These are phyloP conservation scores for Xerocomus cyaneibrunnescens DNA, from an alignment of 1,284 basidiomycete species.

Conservation along the genomic window DNA sequence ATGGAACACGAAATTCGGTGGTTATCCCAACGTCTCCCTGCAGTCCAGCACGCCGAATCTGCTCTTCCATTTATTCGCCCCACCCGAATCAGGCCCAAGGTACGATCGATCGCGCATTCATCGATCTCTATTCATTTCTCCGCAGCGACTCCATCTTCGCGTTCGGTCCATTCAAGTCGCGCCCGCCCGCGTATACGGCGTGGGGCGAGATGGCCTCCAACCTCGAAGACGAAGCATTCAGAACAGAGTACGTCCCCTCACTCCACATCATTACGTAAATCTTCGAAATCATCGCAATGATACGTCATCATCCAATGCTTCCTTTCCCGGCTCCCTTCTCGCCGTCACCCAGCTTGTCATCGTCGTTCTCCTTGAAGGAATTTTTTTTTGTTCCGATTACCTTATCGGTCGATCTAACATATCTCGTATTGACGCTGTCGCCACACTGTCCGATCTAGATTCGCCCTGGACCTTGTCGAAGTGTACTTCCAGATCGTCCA, in stretches of 20 bases:
- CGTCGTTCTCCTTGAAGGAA: slow-evolving; percentile 1
- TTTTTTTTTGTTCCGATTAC: slow-evolving; percentile 19
- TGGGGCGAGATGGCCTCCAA: slow-evolving; percentile 73
- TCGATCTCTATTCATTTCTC: slow-evolving; percentile 23
- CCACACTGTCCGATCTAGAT: slow-evolving; percentile 45
- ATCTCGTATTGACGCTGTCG: slow-evolving; percentile 20
- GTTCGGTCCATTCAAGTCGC: slow-evolving; percentile 32
- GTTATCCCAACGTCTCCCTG: slow-evolving; percentile 51
- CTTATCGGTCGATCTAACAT: slow-evolving; percentile 24
- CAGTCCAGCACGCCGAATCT: slow-evolving; percentile 62
- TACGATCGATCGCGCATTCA: slow-evolving; percentile 35
- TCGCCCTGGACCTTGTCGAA: slow-evolving; percentile 85
- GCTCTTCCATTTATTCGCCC: slow-evolving; percentile 68
- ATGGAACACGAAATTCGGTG: slow-evolving; percentile 44
- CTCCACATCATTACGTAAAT: slow-evolving; percentile 28
- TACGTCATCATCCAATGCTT: slow-evolving; percentile 27
- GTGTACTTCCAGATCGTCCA: slow-evolving; percentile 89
- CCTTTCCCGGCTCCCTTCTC: slow-evolving; percentile 16
- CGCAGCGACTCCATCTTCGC: slow-evolving; percentile 28
- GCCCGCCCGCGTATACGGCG: slow-evolving; percentile 49
- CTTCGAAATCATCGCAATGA: slow-evolving; percentile 29
- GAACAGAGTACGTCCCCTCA: slow-evolving; percentile 64
- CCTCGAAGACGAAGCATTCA: slow-evolving; percentile 67
- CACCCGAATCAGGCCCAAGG: slow-evolving; percentile 56
- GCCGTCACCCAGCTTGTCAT: slow-evolving; percentile 15